phyloP scores from a whole-genome alignment of 192 early-diverging fungal species.

The Backusella psychrophila region DNA sequence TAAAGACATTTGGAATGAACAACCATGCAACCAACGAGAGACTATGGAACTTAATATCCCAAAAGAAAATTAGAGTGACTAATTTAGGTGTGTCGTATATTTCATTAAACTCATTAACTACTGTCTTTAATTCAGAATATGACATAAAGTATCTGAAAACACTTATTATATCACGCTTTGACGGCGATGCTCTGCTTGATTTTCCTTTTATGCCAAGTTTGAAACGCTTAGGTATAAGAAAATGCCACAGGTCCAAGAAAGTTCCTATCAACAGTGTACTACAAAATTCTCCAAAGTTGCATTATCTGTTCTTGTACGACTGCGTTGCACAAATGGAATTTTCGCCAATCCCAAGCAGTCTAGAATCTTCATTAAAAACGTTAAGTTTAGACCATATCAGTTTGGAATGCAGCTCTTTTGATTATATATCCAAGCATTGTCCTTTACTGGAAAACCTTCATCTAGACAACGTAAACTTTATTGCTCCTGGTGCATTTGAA shows the following conservation, averaged over 20 bases:
- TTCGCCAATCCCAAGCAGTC: background rate
- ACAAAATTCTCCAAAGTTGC: background rate
- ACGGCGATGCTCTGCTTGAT: background rate
- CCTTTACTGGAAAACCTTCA: background rate
- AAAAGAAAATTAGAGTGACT: background rate
- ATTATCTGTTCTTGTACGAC: background rate
- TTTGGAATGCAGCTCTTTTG: background rate
- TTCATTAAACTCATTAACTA: background rate
- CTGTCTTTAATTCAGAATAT: background rate
- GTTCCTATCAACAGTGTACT: background rate
- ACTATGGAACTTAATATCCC: background rate
- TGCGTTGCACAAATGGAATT: background rate
- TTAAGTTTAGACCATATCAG: background rate
- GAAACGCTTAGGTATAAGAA: background rate
- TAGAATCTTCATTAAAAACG: background rate
- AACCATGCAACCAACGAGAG: background rate
- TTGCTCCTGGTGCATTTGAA: background rate
- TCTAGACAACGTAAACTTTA: background rate
- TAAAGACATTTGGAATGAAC: background rate
- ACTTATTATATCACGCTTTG: background rate
- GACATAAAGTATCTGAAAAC: background rate
- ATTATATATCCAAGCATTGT: background rate
- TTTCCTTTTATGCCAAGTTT: background rate
- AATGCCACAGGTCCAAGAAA: background rate
- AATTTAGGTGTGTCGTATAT: background rate